These are phyloP conservation scores for Pythium volutum DNA, from an alignment of 352 stramenopile genomes.

Conservation along the genomic window DNA sequence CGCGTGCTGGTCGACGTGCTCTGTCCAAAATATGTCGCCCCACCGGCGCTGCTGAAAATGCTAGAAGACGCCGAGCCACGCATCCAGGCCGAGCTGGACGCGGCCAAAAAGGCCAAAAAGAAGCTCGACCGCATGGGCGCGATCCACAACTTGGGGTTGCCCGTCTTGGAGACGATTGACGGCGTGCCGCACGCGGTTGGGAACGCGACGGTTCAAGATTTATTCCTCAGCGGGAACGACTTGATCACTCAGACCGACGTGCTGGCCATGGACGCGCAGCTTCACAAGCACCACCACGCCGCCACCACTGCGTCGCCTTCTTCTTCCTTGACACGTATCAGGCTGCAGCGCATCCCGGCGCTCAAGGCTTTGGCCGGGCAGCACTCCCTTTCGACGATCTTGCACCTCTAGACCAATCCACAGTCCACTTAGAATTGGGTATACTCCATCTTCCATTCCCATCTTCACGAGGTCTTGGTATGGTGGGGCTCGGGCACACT, in stretches of 20 bases:
- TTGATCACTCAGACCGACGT: slow-evolving; percentile 38
- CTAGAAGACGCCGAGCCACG: slow-evolving; percentile 60
- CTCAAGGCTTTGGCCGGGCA: slow-evolving; percentile 16
- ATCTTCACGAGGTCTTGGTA: slow-evolving; percentile 21
- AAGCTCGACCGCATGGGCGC: slow-evolving; percentile 57
- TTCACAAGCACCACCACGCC: slow-evolving; percentile 43
- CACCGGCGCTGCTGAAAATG: slow-evolving; percentile 44
- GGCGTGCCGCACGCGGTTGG: slow-evolving; percentile 53
- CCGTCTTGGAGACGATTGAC: slow-evolving; percentile 50
- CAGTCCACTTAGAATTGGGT: background rate
- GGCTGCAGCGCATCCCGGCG: slow-evolving; percentile 54
- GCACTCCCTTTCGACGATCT: slow-evolving; percentile 19
- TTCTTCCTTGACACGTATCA: slow-evolving; percentile 52
- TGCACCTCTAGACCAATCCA: slow-evolving; percentile 22
- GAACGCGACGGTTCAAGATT: slow-evolving; percentile 54
- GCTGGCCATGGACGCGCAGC: slow-evolving; percentile 30
- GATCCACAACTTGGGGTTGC: slow-evolving; percentile 55
- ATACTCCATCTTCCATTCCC: background rate
- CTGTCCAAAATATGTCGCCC: slow-evolving; percentile 54
- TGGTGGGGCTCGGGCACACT: slow-evolving; percentile 3
- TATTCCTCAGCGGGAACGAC: slow-evolving; percentile 64
- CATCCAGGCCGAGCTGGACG: slow-evolving; percentile 67
- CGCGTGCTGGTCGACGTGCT: slow-evolving; percentile 13
- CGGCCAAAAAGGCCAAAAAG: slow-evolving; percentile 82
- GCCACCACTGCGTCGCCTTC: slow-evolving; percentile 42